Evolutionary conservation across 1,139 yeast species (phyloP), one percentile per base, ranked within the genome.

Genomic region (Pichia sp.): DNA sequence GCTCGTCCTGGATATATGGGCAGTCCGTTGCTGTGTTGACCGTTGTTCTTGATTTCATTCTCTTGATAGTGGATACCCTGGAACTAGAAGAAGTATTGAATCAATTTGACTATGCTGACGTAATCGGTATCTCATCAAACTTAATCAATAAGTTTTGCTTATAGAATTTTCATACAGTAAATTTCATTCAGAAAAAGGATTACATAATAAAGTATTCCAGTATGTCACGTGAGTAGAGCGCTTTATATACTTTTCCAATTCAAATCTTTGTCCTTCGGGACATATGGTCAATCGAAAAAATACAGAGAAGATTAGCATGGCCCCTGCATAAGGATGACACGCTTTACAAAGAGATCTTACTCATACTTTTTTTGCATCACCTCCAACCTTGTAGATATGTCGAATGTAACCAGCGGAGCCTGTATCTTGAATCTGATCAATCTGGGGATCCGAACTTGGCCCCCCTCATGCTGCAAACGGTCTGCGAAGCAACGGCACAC

Each of bases 261-360:
- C 6, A 32, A 36, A 23, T 4, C 7, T 23, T n/a, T 13, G 56
- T 54, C 61, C 59, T 43, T 56, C 57, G 62, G 82, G 81, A 77
- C 80, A 74, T 72, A 72, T 77, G 78, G 83, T 79, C 83, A 79
- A 79, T 75, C 78, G 84, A 79, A 87, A 87, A 92, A 86, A 87
- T 87, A 87, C 95, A 87, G 95, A 87, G 95, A 87, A 87, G 95
- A 87, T 87, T 85, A 87, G 95, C 95, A 87, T 87, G 90, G 95
- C 90, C 95, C 95, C 90, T 87, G 95, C 95, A 87, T 87, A 87
- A 87, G 90, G 95, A 87, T 87, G 95, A 87, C 95, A 87, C 93
- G 93, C 95, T 85, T 81, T 86, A 84, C 90, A 87, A 87, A 87
- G 95, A 87, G 95, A 87, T 87, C 70, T 86, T 84, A 80, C 75